These are phyloP conservation scores for Trichoderma lentiforme DNA, from an alignment of 2,329 filamentous ascomycete genomes.

Conservation along the genomic window DNA sequence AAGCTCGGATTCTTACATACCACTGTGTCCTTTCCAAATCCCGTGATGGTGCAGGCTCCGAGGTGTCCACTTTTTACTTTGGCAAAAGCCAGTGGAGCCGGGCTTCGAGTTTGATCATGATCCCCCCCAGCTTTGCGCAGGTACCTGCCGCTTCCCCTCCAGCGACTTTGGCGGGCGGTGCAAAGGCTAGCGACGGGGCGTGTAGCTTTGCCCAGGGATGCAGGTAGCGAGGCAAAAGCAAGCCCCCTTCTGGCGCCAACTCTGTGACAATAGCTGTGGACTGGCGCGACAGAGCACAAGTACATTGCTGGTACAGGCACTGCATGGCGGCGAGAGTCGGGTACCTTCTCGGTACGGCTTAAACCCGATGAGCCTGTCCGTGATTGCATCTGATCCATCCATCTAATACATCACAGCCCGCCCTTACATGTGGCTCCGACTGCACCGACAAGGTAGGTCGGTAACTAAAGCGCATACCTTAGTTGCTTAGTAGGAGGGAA, in stretches of 20 bases:
- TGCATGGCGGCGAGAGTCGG: neutral
- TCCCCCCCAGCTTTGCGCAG: neutral
- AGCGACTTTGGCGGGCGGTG: neutral
- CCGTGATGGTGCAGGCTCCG: conserved; percentile 31
- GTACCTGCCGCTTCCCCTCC: conserved; percentile 14
- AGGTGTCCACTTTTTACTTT: conserved; percentile 28
- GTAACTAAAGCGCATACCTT: neutral
- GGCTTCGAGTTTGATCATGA: neutral
- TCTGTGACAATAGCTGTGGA: neutral
- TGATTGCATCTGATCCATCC: neutral
- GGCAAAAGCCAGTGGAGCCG: conserved; percentile 4
- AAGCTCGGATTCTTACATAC: conserved; percentile 27
- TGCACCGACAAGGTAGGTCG: neutral
- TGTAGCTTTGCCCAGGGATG: conserved; percentile 8
- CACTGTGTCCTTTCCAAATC: conserved; percentile 41
- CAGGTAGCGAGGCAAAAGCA: conserved; percentile 3
- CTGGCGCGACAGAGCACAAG: neutral
- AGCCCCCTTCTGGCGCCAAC: neutral
- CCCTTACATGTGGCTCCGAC: neutral
- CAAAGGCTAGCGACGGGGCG: neutral
- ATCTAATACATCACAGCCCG: neutral
- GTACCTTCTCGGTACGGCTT: neutral
- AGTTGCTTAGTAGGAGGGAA: neutral
- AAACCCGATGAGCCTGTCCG: neutral
- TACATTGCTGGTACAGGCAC: neutral